Base-by-base conservation (phyloP, 2,329 filamentous ascomycete species). In the Fusarium austroafricanum region DNA sequence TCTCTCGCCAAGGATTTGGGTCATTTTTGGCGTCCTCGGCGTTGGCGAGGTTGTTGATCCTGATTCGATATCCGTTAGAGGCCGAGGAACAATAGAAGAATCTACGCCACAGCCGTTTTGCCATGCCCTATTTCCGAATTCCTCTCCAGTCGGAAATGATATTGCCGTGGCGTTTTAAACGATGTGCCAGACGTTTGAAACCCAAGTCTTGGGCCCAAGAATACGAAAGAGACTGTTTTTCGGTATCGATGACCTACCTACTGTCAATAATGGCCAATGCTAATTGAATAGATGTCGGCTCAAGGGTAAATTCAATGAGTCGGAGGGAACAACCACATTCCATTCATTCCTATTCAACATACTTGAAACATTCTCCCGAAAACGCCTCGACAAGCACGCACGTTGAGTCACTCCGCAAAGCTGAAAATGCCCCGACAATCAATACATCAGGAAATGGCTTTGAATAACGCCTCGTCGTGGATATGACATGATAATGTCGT, bases 71-170 rank as follows among this genome's bases (percentile, higher is more conserved):
- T 39, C 29, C 6, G 14, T 17, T 17, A 26, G 12, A 50, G 28
- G 31, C 43, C 38, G 40, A 60, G 15, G 59, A 64, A 58, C 39
- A 58, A 58, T 46, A 29, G 38, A 58, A 64, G 10, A 39, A 58
- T 40, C 23, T 45, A 56, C 51, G 61, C 52, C 61, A 58, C 52
- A 52, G 33, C 52, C 52, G 61, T 51, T 64, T 64, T 58, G n/a
- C 23, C 29, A 28, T 42, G 10, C 33, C 21, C 12, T 52, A 64
- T 64, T 64, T 46, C 59, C 59, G 52, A 64, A 64, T 58, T 58
- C 50, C 39, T 56, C 12, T 15, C 11, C n/a, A 10, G 14, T 46
- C n/a, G 6, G 33, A n/a, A 46, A 52, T 15, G 23, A 51, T 42
- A 10, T 20, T 33, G 35, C 39, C 52, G 33, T 46, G 44, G 33